Percentiles rank a stretch among this genome's conserved stretches.
Evolutionary conservation across 805 yeast genomes (phyloP).

Genomic region (Zygosaccharomyces pseudorouxii): DNA sequence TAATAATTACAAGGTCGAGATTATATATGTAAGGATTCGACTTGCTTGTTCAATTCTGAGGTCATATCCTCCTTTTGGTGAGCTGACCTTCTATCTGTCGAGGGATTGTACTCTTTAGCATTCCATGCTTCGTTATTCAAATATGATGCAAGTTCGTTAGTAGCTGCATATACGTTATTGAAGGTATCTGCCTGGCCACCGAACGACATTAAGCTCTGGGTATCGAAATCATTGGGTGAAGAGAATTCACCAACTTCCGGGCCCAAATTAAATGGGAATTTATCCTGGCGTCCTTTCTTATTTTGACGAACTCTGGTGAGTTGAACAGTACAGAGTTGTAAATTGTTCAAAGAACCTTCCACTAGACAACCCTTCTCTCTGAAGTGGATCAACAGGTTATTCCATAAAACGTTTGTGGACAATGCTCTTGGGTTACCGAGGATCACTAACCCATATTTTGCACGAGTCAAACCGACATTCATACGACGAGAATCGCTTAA

Average conservation of each 20-base stretch:
- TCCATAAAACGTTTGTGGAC: conserved; percentile 71
- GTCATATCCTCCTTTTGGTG: neutral
- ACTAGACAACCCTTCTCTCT: conserved; percentile 83
- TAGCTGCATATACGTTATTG: conserved; percentile 18
- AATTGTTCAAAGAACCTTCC: conserved; percentile 79
- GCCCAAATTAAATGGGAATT: conserved; percentile 22
- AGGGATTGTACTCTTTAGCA: conserved; percentile 5
- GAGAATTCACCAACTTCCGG: conserved; percentile 20
- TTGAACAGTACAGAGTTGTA: conserved; percentile 67
- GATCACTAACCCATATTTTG: conserved; percentile 73
- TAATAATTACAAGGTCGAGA: neutral
- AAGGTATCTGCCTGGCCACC: conserved; percentile 22
- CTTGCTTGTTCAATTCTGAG: conserved; percentile 1
- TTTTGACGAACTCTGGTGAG: conserved; percentile 33
- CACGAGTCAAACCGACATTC: conserved; percentile 87
- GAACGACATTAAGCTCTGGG: conserved; percentile 34
- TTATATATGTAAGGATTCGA: conserved; percentile 3
- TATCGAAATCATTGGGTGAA: conserved; percentile 28
- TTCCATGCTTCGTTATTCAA: conserved; percentile 26
- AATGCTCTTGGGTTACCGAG: conserved; percentile 82
- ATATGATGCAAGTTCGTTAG: conserved; percentile 24
- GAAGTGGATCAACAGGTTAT: conserved; percentile 66
- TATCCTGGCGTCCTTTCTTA: conserved; percentile 12
- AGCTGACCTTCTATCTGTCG: neutral
- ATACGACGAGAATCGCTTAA: conserved; percentile 79